Evolutionary conservation across 768 basidiomycete genomes (phyloP), one percentile per base, ranked within the genome.

Genomic region (Mrakia frigida): DNA sequence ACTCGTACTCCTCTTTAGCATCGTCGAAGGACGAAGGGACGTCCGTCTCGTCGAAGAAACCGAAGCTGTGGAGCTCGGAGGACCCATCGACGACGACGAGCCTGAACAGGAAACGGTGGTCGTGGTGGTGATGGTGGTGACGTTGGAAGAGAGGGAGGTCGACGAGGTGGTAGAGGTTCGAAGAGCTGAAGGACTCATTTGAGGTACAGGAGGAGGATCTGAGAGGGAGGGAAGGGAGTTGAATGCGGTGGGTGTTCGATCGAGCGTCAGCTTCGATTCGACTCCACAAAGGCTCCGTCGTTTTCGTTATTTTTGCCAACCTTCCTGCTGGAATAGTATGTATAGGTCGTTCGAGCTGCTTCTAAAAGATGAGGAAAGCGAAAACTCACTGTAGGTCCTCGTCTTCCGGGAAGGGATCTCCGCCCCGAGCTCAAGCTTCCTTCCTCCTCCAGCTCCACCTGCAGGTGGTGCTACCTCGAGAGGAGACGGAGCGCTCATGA

Each of bases 71-170:
- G 39, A 68, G 21, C 13, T 68, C 6, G 65, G 65, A 18, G 65
- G 65, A 25, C 65, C 65, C 65, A 68, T 68, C 21, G 65, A n/a
- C 37, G 65, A 41, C 2, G 39, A 68, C 11, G 65, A 68, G n/a
- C n/a, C n/a, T n/a, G n/a, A n/a, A n/a, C n/a, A n/a, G 18, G 65
- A n/a, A 9, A 39, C 13, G 21, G 37, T 10, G n/a, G 65, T 25
- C 5, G 65, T 68, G 65, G 65, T 68, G 65, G 65, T 68, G 37
- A 68, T 39, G 25, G 65, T 68, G 18, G 35, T 35, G 65, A 68
- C 23, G 37, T 35, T 16, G 39, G 65, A 68, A 9, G 35, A 39
- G 35, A 39, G 37, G 16, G 65, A 68, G 0, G 37, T 39, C 21
- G 65, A 39, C 21, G 65, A 39, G 10, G 39, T 68, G 16, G 65